Percentiles rank a stretch among this genome's conserved stretches.
Evolutionary conservation across 352 stramenopile species (phyloP).

Genomic region (Globisporangium canariense): DNA sequence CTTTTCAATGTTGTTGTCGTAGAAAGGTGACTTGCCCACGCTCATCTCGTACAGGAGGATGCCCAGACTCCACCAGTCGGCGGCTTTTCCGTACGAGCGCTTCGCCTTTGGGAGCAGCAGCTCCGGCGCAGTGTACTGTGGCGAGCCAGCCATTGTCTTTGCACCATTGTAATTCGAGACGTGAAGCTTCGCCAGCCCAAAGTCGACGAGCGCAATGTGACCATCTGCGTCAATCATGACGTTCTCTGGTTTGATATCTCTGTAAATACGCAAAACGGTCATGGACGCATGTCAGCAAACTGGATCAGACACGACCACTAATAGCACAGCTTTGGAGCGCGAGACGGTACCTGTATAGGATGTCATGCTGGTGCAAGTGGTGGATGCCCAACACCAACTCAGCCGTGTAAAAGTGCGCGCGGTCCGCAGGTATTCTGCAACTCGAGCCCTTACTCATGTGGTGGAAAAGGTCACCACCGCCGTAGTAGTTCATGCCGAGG

Average conservation of each 20-base stretch:
- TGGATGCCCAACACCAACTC: conserved; percentile 92
- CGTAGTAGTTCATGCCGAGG: conserved; percentile 88
- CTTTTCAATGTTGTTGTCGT: conserved; percentile 92
- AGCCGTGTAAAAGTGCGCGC: conserved; percentile 91
- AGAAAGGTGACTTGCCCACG: conserved; percentile 91
- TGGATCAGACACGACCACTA: background rate
- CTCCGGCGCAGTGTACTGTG: conserved; percentile 86
- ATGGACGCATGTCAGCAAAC: background rate
- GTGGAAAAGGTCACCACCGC: conserved; percentile 82
- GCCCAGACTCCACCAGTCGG: conserved; percentile 88
- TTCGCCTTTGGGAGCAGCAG: conserved; percentile 82
- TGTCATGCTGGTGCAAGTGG: conserved; percentile 92
- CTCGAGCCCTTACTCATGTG: conserved; percentile 89
- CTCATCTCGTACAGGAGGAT: conserved; percentile 94
- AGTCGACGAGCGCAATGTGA: conserved; percentile 95
- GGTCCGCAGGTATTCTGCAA: conserved; percentile 75
- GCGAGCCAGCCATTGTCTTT: conserved; percentile 87
- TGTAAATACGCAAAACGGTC: conserved; percentile 8
- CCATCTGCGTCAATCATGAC: conserved; percentile 94
- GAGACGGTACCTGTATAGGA: conserved; percentile 84
- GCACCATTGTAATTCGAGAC: conserved; percentile 88
- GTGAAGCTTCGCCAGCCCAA: conserved; percentile 92
- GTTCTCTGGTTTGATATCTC: conserved; percentile 97
- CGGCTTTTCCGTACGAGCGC: conserved; percentile 84
- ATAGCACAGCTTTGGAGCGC: background rate